Conservation (phyloP, 192 early-diverging fungal species). For the Entomortierella beljakovae region DNA sequence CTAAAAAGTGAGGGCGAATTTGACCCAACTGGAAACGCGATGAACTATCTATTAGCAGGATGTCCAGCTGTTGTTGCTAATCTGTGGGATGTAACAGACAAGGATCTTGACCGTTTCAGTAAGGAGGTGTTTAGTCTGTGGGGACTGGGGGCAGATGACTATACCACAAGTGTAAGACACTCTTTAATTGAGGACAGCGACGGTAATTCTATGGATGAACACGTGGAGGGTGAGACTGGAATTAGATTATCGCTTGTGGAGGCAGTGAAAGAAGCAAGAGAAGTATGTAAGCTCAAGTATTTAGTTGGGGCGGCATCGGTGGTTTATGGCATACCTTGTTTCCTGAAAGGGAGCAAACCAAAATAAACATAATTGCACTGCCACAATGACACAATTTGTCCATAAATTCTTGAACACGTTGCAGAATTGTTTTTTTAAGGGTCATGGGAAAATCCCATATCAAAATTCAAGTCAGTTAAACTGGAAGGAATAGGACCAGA, state of each 20-base stretch:
- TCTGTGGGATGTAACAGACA: constrained; percentile 98
- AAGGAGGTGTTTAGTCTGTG: constrained; percentile 75
- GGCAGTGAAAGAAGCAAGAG: constrained; percentile 78
- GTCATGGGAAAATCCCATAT: too few relatives aligned
- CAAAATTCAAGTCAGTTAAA: too few relatives aligned
- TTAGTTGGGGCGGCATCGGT: constrained; percentile 94
- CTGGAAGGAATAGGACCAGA: too few relatives aligned
- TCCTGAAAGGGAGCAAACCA: constrained; percentile 12
- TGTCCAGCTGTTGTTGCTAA: constrained; percentile 91
- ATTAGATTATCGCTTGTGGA: constrained; percentile 72
- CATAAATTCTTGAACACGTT: background rate
- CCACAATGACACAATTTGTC: background rate
- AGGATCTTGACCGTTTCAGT: constrained; percentile 93
- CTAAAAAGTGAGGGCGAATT: constrained; percentile 83
- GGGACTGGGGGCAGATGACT: constrained; percentile 63
- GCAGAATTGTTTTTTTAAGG: background rate
- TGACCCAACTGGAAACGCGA: constrained; percentile 86
- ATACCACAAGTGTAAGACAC: background rate
- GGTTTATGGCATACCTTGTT: constrained; percentile 90
- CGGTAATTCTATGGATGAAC: background rate
- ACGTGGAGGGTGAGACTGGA: background rate
- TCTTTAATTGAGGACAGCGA: background rate
- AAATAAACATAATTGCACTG: background rate
- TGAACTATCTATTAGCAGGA: constrained; percentile 89
- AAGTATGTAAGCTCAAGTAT: constrained; percentile 81